Evolutionary conservation across 805 yeast species (phyloP), one percentile per base, ranked within the genome.

Genomic region (Saturnispora sanitii): DNA sequence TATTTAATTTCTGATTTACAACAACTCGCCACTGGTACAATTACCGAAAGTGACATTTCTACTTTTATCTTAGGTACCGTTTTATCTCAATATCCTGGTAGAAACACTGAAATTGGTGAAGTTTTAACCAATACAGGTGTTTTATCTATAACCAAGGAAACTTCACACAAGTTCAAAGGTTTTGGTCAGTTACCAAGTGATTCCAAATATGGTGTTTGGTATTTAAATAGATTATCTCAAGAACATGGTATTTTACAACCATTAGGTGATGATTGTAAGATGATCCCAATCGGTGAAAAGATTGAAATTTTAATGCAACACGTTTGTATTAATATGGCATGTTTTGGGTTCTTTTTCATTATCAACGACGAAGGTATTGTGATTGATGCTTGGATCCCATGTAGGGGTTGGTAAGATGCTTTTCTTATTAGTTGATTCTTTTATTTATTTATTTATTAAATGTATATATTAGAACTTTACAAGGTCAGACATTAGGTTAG

Each of bases 231-330:
- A 48, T 57, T 83, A 35, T 75, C 83, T 42, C 92, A 83, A 56
- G 94, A 83, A 52, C 94, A 83, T 54, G 94, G 92, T 9, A 77
- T 83, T 31, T 58, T 82, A 37, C 65, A 61, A n/a, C 78, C 83
- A 3, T 47, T 55, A 13, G 56, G 54, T 6, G 60, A 57, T 2
- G 48, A 52, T 12, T 54, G 63, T 15, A 43, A 58, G 32, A 56
- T 75, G 51, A 62, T 75, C 19, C 77, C 77, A 19, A 48, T 61
- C 25, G 86, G 86, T 1, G 65, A 76, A 1, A 67, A 70, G 43
- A 67, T 81, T 8, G 60, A 61, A 23, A 65, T 82, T 26, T 47
- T 74, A 19, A 86, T 87, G 3, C 85, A 82, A 55, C 92, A 82
- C 54, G 62, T 76, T 9, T 82, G 92, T 56, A 82, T 82, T 42